Percentiles rank a stretch among this genome's conserved stretches.
Conservation (phyloP, 176 grass and related monocot genomes). For the Dendrocalamus sinicus region DNA sequence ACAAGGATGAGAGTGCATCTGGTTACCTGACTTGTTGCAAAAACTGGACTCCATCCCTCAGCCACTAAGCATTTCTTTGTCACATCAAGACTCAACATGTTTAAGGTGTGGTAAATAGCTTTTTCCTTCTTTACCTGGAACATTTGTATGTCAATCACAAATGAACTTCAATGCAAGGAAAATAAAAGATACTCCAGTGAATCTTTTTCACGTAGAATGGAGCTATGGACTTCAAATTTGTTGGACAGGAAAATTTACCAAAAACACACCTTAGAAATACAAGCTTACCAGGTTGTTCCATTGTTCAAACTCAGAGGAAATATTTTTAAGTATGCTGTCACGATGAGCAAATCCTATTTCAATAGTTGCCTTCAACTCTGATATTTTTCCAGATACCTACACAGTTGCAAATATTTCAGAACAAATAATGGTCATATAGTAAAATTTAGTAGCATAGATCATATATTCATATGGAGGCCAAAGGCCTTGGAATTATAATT, state of each 20-base stretch:
- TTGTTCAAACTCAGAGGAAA: conserved; percentile 80
- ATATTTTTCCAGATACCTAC: conserved; percentile 77
- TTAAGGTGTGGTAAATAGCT: conserved; percentile 92
- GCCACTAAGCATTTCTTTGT: conserved; percentile 97
- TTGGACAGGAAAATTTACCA: background rate
- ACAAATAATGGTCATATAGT: background rate
- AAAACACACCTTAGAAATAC: background rate
- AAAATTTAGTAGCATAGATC: background rate
- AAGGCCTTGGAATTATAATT: too few relatives aligned
- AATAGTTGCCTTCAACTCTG: conserved; percentile 86
- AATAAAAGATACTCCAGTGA: conserved; percentile 2
- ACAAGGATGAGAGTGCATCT: background rate
- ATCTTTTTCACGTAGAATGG: background rate
- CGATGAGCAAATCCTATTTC: conserved; percentile 81
- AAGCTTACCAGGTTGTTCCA: conserved; percentile 81
- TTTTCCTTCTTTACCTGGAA: conserved; percentile 86
- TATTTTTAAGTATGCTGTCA: conserved; percentile 84
- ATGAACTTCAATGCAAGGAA: conserved; percentile 9
- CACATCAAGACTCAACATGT: conserved; percentile 96
- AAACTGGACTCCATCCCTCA: conserved; percentile 95
- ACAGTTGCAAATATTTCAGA: conserved; percentile 35
- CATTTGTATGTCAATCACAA: conserved; percentile 35
- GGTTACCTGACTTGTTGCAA: conserved; percentile 76
- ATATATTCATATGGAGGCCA: background rate
- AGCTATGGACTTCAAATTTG: background rate